Evolutionary conservation across 257 asterid species (phyloP).

Genomic region (Salvia miltiorrhiza): DNA sequence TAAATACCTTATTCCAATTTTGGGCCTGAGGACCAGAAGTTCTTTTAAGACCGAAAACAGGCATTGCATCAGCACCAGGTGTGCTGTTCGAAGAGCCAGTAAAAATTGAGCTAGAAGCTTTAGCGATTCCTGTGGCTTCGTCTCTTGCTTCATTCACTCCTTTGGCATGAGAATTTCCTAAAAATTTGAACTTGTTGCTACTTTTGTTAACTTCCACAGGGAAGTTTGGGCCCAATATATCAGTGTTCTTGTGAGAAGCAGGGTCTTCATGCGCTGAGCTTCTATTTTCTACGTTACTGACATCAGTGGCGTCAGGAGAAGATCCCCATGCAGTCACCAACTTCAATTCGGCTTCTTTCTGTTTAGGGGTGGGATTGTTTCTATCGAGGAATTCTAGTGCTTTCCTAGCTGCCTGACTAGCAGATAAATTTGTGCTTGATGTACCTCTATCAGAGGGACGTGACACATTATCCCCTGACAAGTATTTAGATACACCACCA

Average conservation of each 20-base stretch:
- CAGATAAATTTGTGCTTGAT: slow-evolving; percentile 28
- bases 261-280: slow-evolving; percentile 34
- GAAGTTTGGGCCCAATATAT: slow-evolving; percentile 22
- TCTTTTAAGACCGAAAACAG: slow-evolving; percentile 32
- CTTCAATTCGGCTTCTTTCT: slow-evolving; percentile 67
- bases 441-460: slow-evolving; percentile 29
- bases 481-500: slow-evolving; percentile 42
- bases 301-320: slow-evolving; percentile 32
- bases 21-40: slow-evolving; percentile 35
- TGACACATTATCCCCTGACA: slow-evolving; percentile 28
- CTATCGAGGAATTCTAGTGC: slow-evolving; percentile 72
- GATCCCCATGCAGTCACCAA: slow-evolving; percentile 56
- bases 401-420: slow-evolving; percentile 43
- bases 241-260: slow-evolving; percentile 31
- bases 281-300: slow-evolving; percentile 31
- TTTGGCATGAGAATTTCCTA: slow-evolving; percentile 26
- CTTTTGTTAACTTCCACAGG: slow-evolving; percentile 29
- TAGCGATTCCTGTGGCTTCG: slow-evolving; percentile 29
- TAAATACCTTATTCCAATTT: slow-evolving; percentile 48
- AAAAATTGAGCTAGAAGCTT: slow-evolving; percentile 28
- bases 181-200: slow-evolving; percentile 29
- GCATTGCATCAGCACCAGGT: slow-evolving; percentile 30
- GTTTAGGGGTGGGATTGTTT: slow-evolving; percentile 71
- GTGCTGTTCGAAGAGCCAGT: slow-evolving; percentile 23
- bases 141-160: slow-evolving; percentile 32